Percentiles rank a stretch among this genome's conserved stretches.
These are phyloP conservation scores for Pichia sp. DNA, from an alignment of 1,139 yeast species.

Conservation along the genomic window DNA sequence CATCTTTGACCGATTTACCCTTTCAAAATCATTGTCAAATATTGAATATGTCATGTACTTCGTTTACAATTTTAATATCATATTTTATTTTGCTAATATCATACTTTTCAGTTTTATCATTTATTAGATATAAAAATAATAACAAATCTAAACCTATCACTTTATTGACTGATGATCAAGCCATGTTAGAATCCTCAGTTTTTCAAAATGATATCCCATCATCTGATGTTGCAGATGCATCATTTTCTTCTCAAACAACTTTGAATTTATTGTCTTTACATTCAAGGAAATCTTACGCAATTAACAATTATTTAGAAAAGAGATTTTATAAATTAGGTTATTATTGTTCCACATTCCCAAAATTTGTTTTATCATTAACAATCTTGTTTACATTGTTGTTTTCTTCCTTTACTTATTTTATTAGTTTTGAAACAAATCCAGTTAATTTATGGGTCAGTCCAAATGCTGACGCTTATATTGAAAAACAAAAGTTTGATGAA, in stretches of 20 bases:
- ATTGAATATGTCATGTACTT: slow-evolving; percentile 66
- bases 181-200: slow-evolving; percentile 12
- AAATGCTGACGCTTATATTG: slow-evolving; percentile 59
- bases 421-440: slow-evolving; percentile 69
- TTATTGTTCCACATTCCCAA: slow-evolving; percentile 55
- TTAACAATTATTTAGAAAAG: slow-evolving; percentile 40
- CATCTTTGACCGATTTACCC: slow-evolving; percentile 45
- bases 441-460: slow-evolving; percentile 87
- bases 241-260: slow-evolving; percentile 12
- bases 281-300: slow-evolving; percentile 31
- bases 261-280: slow-evolving; percentile 7
- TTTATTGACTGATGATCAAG: slow-evolving; percentile 16
- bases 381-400: slow-evolving; percentile 40
- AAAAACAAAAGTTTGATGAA: slow-evolving; percentile 65
- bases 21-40: slow-evolving; percentile 42
- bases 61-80: slow-evolving; percentile 50
- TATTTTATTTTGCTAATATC: slow-evolving; percentile 35
- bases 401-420: slow-evolving; percentile 49
- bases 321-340: slow-evolving; percentile 45
- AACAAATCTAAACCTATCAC: not conserved
- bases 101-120: slow-evolving; percentile 37
- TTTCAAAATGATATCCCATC: not conserved
- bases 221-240: slow-evolving; percentile 19
- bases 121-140: slow-evolving; percentile 25
- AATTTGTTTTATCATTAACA: slow-evolving; percentile 42